These are phyloP conservation scores for Teunomyces aglyptinius DNA, from an alignment of 805 yeast species.

Conservation along the genomic window DNA sequence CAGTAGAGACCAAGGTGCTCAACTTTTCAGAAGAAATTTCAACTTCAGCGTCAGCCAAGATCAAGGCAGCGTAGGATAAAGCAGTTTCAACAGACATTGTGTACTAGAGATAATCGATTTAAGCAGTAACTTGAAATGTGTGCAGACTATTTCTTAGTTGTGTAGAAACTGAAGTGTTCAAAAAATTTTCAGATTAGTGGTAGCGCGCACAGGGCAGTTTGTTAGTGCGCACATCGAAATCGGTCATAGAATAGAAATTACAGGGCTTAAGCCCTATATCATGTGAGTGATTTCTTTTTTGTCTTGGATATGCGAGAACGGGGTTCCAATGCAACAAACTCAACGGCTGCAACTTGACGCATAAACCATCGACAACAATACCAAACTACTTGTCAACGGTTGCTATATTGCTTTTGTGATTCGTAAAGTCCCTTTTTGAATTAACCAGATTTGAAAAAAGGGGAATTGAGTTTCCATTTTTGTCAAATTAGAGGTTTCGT, in stretches of 20 bases:
- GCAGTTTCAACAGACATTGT: constrained; percentile 48
- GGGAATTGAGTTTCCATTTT: not conserved
- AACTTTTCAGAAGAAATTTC: constrained; percentile 48
- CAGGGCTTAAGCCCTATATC: not conserved
- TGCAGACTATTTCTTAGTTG: constrained; percentile 50
- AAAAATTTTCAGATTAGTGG: constrained; percentile 3
- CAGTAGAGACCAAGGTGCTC: constrained; percentile 37
- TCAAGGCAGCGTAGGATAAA: constrained; percentile 50
- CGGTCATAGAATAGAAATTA: not conserved
- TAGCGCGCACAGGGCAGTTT: not conserved
- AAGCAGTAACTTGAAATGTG: constrained; percentile 32
- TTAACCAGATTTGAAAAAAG: not conserved
- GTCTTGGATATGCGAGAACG: not conserved
- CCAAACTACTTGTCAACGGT: not conserved
- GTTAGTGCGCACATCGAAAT: constrained; percentile 1
- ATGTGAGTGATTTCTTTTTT: not conserved
- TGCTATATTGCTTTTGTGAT: not conserved
- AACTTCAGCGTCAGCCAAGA: constrained; percentile 48
- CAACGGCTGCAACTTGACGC: not conserved
- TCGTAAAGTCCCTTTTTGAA: not conserved
- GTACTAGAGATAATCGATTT: constrained; percentile 50
- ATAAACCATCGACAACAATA: not conserved
- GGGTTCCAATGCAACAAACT: not conserved
- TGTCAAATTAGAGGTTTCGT: not conserved
- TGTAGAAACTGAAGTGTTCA: constrained; percentile 1